These are phyloP conservation scores for Fusarium nodosum DNA, from an alignment of 2,329 filamentous ascomycete species.

Conservation along the genomic window DNA sequence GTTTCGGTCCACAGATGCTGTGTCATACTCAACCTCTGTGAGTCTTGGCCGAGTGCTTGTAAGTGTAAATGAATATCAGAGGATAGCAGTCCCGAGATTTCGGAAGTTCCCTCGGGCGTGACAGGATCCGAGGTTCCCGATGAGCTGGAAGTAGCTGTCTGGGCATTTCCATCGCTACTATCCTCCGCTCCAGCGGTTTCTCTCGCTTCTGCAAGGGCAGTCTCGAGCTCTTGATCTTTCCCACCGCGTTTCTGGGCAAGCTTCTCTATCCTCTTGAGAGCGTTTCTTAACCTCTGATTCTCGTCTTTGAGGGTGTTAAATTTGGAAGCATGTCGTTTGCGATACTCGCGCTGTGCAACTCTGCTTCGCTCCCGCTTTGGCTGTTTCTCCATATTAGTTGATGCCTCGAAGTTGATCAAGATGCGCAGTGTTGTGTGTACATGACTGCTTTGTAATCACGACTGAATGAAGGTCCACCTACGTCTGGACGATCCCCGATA, in stretches of 20 bases:
- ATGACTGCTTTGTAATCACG: constrained; percentile 32
- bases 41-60: constrained; percentile 2
- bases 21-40: constrained; percentile 4
- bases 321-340: constrained; percentile 46
- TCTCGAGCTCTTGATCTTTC: constrained; percentile 31
- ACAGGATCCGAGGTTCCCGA: background rate
- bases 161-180: background rate
- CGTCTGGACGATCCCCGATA: constrained; percentile 26
- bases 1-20: constrained; percentile 43
- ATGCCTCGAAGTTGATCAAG: constrained; percentile 1
- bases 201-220: constrained; percentile 36
- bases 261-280: constrained; percentile 38
- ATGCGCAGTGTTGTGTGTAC: background rate
- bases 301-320: constrained; percentile 48
- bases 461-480: constrained; percentile 26
- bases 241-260: constrained; percentile 26
- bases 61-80: constrained; percentile 8
- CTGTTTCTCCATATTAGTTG: constrained; percentile 25
- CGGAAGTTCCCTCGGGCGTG: background rate
- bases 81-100: constrained; percentile 1
- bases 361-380: constrained; percentile 48
- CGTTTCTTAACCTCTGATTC: constrained; percentile 44
- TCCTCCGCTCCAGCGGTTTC: constrained; percentile 21
- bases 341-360: constrained; percentile 48
- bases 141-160: constrained; percentile 10